phyloP scores from a whole-genome alignment of 202 grass and related monocot genomes.

The Elaeis oleifera region DNA sequence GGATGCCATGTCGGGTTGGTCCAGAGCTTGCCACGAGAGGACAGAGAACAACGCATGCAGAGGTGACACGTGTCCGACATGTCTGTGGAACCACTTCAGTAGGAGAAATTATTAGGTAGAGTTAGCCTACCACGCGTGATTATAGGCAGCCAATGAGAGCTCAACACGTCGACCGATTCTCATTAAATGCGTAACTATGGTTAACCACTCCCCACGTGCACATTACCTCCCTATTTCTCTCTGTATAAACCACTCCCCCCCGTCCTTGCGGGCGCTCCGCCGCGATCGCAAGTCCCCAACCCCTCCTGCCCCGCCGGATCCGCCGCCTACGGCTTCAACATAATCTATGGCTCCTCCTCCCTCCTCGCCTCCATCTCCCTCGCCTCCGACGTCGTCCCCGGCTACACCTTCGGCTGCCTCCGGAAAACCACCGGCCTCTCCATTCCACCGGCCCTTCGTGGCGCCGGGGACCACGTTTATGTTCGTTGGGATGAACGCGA shows the following conservation, averaged over 20 bases:
- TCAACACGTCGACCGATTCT: too few species aligned
- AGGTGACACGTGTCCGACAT: too few species aligned
- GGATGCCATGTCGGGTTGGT: too few species aligned
- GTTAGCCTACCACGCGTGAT: too few species aligned
- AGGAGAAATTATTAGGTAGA: too few species aligned
- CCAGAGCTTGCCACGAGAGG: too few species aligned
- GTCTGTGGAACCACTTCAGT: too few species aligned
- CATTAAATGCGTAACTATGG: too few species aligned
- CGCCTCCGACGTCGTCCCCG: conserved; percentile 39
- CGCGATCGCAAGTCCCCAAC: conserved; percentile 47
- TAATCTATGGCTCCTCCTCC: conserved; percentile 66
- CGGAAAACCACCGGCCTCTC: conserved; percentile 55
- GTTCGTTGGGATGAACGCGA: conserved; percentile 68
- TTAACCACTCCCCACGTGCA: too few species aligned
- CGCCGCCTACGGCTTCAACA: conserved; percentile 60
- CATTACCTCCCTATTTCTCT: too few species aligned
- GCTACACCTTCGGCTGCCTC: conserved; percentile 83
- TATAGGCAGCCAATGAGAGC: too few species aligned
- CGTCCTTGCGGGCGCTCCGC: conserved; percentile 49
- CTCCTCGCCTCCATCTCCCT: conserved; percentile 44
- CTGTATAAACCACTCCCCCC: neutral
- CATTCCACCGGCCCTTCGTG: conserved; percentile 34
- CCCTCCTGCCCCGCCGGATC: conserved; percentile 31
- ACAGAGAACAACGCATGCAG: too few species aligned
- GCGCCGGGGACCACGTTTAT: conserved; percentile 52